Percentiles rank a stretch among this genome's conserved stretches.
Conservation (phyloP, 208 protist species). For the Crithidia acanthocephali region DNA sequence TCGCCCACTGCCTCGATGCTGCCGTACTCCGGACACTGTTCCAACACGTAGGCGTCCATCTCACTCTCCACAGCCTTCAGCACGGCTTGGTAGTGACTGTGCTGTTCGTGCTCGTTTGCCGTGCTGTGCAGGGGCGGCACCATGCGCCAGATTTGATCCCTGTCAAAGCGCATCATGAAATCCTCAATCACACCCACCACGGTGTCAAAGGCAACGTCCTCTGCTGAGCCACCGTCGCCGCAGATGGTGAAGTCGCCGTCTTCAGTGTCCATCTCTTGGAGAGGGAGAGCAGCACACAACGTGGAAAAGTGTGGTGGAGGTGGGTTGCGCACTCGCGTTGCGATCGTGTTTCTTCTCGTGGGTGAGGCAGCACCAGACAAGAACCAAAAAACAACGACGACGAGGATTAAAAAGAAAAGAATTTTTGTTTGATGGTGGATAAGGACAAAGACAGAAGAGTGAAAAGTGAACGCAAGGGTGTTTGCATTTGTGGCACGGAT, state of each 20-base stretch:
- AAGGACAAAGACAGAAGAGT: no score
- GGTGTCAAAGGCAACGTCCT: conserved; percentile 73
- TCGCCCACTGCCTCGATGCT: conserved; percentile 34
- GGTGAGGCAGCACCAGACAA: no score
- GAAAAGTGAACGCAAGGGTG: no score
- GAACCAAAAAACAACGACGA: no score
- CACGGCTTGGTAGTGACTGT: conserved; percentile 59
- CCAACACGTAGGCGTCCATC: conserved; percentile 63
- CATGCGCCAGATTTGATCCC: conserved; percentile 33
- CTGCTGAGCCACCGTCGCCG: conserved; percentile 53
- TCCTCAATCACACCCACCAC: conserved; percentile 84
- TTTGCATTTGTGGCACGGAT: no score
- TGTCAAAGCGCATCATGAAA: conserved; percentile 86
- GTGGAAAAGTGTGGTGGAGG: neutral
- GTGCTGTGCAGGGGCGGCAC: conserved; percentile 55
- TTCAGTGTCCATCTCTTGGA: conserved; percentile 68
- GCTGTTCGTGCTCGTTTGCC: conserved; percentile 62
- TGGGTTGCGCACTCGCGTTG: neutral
- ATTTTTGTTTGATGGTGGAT: no score
- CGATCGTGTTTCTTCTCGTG: no score
- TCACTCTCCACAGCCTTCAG: conserved; percentile 56
- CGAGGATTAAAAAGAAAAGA: no score
- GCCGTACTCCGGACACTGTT: conserved; percentile 29
- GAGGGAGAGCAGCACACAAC: conserved; percentile 12
- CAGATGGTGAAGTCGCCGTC: conserved; percentile 79